Evolutionary conservation across 2,329 filamentous ascomycete species (phyloP).

Genomic region (Fusarium mundagurra): DNA sequence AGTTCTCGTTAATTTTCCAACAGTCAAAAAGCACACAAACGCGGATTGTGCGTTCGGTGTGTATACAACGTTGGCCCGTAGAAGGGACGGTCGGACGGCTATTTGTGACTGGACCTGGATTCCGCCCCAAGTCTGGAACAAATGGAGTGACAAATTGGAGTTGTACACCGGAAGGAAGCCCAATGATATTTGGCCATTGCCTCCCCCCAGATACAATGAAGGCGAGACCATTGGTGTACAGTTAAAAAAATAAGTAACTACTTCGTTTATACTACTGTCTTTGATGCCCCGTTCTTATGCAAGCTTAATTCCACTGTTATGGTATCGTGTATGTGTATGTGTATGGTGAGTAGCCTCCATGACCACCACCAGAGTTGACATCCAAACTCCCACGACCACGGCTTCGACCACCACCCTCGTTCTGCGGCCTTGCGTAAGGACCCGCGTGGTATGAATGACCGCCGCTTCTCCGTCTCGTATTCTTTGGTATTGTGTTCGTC

Average conservation of each 20-base stretch:
- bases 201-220: not conserved
- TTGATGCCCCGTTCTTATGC: not conserved
- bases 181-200: not conserved
- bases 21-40: not conserved
- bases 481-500: not conserved
- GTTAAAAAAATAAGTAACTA: not conserved
- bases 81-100: rapidly evolving
- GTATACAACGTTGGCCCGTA: not conserved
- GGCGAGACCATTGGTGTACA: not conserved
- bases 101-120: not conserved
- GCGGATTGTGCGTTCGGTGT: not conserved
- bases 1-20: not conserved
- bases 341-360: not conserved
- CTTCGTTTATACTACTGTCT: not conserved
- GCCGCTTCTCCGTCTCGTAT: not conserved
- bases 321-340: no score
- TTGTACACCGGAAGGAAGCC: not conserved
- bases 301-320: no score
- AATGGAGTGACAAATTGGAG: not conserved
- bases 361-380: not conserved
- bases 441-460: not conserved
- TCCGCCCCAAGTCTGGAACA: not conserved
- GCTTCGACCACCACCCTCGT: not conserved
- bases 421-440: not conserved
- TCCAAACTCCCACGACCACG: not conserved